These are phyloP conservation scores for Dactylellina haptotyla DNA, from an alignment of 2,329 filamentous ascomycete species.

Conservation along the genomic window DNA sequence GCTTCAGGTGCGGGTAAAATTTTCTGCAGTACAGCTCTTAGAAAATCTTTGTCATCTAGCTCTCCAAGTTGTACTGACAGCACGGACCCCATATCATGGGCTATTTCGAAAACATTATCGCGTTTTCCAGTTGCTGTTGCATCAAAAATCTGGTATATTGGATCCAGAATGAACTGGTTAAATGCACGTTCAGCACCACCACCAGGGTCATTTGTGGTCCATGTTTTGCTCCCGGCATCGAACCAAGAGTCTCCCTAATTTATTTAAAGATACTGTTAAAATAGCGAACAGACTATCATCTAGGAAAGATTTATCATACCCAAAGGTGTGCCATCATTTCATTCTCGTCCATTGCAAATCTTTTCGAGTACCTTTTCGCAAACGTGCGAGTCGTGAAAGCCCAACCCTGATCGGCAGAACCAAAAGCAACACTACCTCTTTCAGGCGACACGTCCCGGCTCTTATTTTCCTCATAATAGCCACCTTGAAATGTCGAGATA, in stretches of 20 bases:
- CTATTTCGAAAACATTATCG: conserved; percentile 83
- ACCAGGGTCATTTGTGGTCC: conserved; percentile 81
- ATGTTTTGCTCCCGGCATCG: conserved; percentile 99
- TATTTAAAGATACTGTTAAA: conserved; percentile 52
- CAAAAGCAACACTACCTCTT: conserved; percentile 97
- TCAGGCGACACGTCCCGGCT: conserved; percentile 99
- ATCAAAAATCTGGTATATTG: conserved; percentile 98
- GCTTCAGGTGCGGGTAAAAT: conserved; percentile 98
- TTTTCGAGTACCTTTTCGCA: conserved; percentile 95
- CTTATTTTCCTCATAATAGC: conserved; percentile 78
- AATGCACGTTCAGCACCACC: conserved; percentile 98
- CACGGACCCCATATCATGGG: conserved; percentile 95
- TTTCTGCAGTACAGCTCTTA: conserved; percentile 98
- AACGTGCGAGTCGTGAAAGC: conserved; percentile 99
- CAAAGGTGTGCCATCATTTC: conserved; percentile 99
- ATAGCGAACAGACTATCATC: not conserved
- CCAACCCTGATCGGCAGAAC: conserved; percentile 99
- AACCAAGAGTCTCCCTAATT: conserved; percentile 92
- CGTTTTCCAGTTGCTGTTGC: conserved; percentile 99
- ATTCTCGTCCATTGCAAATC: conserved; percentile 98
- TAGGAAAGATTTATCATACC: conserved; percentile 65
- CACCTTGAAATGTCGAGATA: conserved; percentile 98
- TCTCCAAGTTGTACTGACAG: conserved; percentile 85
- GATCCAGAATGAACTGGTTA: conserved; percentile 99
- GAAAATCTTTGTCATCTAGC: conserved; percentile 94